Percentiles rank a stretch among this genome's conserved stretches.
phyloP scores from a whole-genome alignment of 805 yeast species.

The Candida piceae region DNA sequence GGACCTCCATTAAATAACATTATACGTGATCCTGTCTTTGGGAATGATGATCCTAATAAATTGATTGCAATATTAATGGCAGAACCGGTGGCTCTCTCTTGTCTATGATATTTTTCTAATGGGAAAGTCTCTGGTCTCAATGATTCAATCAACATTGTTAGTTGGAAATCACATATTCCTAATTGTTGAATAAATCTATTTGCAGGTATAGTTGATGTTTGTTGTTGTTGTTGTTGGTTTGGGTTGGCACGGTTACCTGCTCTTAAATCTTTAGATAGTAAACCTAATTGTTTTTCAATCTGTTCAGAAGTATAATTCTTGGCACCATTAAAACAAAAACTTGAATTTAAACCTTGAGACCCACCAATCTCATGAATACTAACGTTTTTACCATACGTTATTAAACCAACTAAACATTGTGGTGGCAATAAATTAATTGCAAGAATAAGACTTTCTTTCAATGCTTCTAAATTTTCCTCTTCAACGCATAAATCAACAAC shows the following conservation, averaged over 20 bases:
- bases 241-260: constrained; percentile 1
- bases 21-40: constrained; percentile 50
- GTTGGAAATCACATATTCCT: constrained; percentile 44
- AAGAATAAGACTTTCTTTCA: constrained; percentile 45
- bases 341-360: constrained; percentile 29
- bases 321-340: constrained; percentile 50
- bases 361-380: constrained; percentile 49
- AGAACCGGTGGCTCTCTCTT: constrained; percentile 52
- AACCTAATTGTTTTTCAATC: constrained; percentile 41
- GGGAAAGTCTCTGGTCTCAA: constrained; percentile 48
- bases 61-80: constrained; percentile 47
- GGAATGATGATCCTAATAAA: constrained; percentile 33
- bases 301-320: constrained; percentile 46
- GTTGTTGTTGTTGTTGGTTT: constrained; percentile 9
- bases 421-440: constrained; percentile 45
- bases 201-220: constrained; percentile 24
- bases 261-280: constrained; percentile 32
- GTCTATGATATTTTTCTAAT: constrained; percentile 38
- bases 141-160: constrained; percentile 44
- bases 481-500: constrained; percentile 55
- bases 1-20: constrained; percentile 58
- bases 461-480: constrained; percentile 43
- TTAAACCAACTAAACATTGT: constrained; percentile 50
- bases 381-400: constrained; percentile 57
- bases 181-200: constrained; percentile 44